Evolutionary conservation across 768 basidiomycete species (phyloP), one percentile per base, ranked within the genome.

Genomic region (Tricholoma flavovirens): DNA sequence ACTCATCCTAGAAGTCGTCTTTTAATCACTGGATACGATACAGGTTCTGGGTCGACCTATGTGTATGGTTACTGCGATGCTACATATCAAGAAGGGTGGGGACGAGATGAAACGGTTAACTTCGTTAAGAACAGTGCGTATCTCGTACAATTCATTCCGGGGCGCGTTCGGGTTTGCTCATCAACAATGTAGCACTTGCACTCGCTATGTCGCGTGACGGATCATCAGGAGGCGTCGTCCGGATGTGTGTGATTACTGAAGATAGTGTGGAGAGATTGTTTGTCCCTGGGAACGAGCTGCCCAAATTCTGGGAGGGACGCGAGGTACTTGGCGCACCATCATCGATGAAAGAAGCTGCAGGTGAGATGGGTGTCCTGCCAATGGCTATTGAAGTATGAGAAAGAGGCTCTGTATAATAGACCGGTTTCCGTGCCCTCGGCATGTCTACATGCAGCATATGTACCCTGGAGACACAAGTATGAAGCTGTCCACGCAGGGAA

Each of bases 11-110:
- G 36, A 30, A 19, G 11, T 17, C 19, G 24, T 21, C 22, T 51
- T 30, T 56, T 38, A 46, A 63, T 40, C 51, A 42, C 8, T 22
- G 51, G 57, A 55, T 32, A 15, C 29, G 42, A 36, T 51, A 17
- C 61, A 93, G 90, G 93, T 22, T 96, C 93, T 51, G 97, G 97
- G 7, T 97, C 94, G 35, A 93, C 94, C 7, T 99, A 98, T 68
- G 93, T 98, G 10, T 99, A 98, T 67, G 97, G 96, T 52, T 98
- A 98, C 74, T 98, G 97, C 64, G 97, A 99, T 70, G 93, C 97
- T n/a, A 98, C 94, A 24, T 99, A 89, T 69, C 75, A 85, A 71
- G 95, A 98, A 26, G 92, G 90, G 14, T 96, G 92, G 94, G 84
- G 82, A 6, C 81, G 81, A 62, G 91, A 93, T 36, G 84, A 98